phyloP scores from a whole-genome alignment of 2,329 filamentous ascomycete genomes.

The Ophiosphaerella korrae region DNA sequence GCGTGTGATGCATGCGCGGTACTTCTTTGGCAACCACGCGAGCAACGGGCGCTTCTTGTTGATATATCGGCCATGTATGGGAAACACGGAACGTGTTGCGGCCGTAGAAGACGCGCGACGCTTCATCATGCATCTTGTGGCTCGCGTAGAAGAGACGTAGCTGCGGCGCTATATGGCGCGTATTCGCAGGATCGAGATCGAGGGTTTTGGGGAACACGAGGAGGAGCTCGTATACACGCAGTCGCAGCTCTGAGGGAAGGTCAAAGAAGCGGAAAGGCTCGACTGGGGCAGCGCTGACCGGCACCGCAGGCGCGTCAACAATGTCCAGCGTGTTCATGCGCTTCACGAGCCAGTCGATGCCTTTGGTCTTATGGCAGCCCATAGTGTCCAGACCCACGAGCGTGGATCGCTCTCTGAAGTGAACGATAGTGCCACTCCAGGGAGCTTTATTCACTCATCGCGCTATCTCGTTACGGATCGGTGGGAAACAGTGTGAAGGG shows the following conservation, averaged over 20 bases:
- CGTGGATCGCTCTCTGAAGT: slow-evolving; percentile 29
- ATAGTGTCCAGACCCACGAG: slow-evolving; percentile 11
- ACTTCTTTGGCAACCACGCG: slow-evolving; percentile 65
- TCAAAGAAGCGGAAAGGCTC: slow-evolving; percentile 58
- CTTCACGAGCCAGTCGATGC: slow-evolving; percentile 32
- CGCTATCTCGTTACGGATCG: slow-evolving; percentile 20
- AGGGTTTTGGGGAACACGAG: slow-evolving; percentile 60
- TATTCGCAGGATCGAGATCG: slow-evolving; percentile 71
- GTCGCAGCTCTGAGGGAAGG: slow-evolving; percentile 59
- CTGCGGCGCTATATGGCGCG: slow-evolving; percentile 62
- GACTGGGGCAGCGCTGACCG: not conserved
- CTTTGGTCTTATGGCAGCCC: slow-evolving; percentile 27
- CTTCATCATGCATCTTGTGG: slow-evolving; percentile 57
- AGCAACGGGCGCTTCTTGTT: slow-evolving; percentile 75
- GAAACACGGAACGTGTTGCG: slow-evolving; percentile 59
- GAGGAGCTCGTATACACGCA: slow-evolving; percentile 55
- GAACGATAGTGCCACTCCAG: slow-evolving; percentile 38
- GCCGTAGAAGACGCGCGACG: slow-evolving; percentile 57
- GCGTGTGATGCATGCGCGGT: slow-evolving; percentile 65
- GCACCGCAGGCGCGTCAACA: slow-evolving; percentile 8
- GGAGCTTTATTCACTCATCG: slow-evolving; percentile 51
- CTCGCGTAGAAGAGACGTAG: slow-evolving; percentile 72
- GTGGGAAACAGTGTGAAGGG: slow-evolving; percentile 7
- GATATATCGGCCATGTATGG: slow-evolving; percentile 64
- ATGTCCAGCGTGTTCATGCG: slow-evolving; percentile 32